Evolutionary conservation across 257 asterid genomes (phyloP).

Genomic region (Solanum habrochaites): DNA sequence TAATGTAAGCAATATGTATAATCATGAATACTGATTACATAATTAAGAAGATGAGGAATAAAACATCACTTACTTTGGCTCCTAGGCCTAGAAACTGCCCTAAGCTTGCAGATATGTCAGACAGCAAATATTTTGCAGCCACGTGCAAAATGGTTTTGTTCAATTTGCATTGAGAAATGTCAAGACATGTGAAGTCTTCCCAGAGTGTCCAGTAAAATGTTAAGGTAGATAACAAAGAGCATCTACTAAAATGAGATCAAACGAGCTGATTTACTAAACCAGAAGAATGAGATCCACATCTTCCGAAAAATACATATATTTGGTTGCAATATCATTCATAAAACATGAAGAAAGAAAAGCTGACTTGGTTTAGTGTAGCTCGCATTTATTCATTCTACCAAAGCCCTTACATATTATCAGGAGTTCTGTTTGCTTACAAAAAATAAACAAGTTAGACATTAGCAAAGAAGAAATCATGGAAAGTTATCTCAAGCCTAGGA

Average conservation of each 20-base stretch:
- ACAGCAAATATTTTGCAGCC: conserved; percentile 52
- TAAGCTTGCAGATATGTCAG: conserved; percentile 51
- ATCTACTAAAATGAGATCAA: neutral
- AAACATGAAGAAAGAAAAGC: neutral
- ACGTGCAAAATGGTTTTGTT: conserved; percentile 62
- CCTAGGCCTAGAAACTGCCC: conserved; percentile 57
- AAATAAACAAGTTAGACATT: neutral
- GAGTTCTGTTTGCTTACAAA: neutral
- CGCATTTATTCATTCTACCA: neutral
- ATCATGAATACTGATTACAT: neutral
- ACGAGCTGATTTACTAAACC: neutral
- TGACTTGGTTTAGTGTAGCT: neutral
- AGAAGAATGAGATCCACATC: neutral
- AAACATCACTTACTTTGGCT: conserved; percentile 36
- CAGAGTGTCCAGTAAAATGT: conserved; percentile 46
- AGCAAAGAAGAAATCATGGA: neutral
- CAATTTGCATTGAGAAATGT: conserved; percentile 79
- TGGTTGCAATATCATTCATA: neutral
- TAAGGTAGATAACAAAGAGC: conserved; percentile 25
- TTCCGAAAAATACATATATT: neutral
- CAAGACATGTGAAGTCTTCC: conserved; percentile 93
- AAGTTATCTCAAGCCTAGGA: neutral
- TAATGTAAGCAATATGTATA: neutral
- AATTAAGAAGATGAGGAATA: neutral
- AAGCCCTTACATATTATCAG: neutral